Evolutionary conservation across 2,329 filamentous ascomycete species (phyloP).

Genomic region (Fusarium succisae): DNA sequence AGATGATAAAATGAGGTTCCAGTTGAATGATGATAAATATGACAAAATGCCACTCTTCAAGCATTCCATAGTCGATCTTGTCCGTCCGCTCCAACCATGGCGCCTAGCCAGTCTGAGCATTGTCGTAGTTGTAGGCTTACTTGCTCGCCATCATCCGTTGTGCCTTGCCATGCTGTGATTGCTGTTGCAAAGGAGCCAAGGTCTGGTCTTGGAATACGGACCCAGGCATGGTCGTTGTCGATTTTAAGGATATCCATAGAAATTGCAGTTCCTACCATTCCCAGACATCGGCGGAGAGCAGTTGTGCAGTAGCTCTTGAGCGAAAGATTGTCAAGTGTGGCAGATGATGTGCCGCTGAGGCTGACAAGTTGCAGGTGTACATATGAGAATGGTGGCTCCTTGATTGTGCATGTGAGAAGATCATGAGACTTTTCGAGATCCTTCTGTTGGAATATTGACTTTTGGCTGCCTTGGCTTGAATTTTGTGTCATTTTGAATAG

Average conservation of each 20-base stretch:
- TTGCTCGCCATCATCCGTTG: slow-evolving; percentile 52
- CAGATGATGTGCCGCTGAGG: slow-evolving; percentile 25
- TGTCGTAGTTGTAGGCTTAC: slow-evolving; percentile 64
- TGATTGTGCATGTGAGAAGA: slow-evolving; percentile 62
- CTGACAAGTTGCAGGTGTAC: slow-evolving; percentile 61
- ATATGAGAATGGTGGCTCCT: slow-evolving; percentile 64
- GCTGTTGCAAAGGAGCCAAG: slow-evolving; percentile 69
- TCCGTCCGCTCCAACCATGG: slow-evolving; percentile 61
- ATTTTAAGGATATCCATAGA: slow-evolving; percentile 76
- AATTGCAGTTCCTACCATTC: slow-evolving; percentile 72
- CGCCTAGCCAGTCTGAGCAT: slow-evolving; percentile 72
- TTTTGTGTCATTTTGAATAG: slow-evolving; percentile 36
- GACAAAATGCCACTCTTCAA: slow-evolving; percentile 43
- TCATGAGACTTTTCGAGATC: slow-evolving; percentile 55
- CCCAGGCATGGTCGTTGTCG: slow-evolving; percentile 65
- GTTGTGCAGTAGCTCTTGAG: slow-evolving; percentile 69
- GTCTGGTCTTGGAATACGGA: slow-evolving; percentile 71
- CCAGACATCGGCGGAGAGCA: slow-evolving; percentile 75
- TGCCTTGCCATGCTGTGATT: slow-evolving; percentile 71
- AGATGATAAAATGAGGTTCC: slow-evolving; percentile 30
- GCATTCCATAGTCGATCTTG: slow-evolving; percentile 58
- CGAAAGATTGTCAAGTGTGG: slow-evolving; percentile 67
- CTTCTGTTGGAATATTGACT: slow-evolving; percentile 44
- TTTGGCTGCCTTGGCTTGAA: slow-evolving; percentile 27
- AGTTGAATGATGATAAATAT: slow-evolving; percentile 28